Percentiles rank a stretch among this genome's conserved stretches.
Evolutionary conservation across 1,139 yeast genomes (phyloP).

Genomic region (Yamadazyma atmosphaerica): DNA sequence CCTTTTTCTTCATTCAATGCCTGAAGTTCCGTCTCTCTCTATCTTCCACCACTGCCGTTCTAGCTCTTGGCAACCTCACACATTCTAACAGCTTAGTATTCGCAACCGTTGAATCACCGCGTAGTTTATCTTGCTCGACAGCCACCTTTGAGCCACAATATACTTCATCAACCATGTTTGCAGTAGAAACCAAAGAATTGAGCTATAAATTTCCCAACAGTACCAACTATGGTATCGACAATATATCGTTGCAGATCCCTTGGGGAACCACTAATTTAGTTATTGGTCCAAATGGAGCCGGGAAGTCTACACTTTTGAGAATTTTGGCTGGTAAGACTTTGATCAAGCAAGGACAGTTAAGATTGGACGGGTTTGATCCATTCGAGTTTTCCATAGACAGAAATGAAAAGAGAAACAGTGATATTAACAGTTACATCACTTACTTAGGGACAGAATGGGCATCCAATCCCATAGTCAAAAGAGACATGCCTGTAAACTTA

Average conservation of each 20-base stretch:
- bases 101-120: too few relatives aligned
- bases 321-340: conserved; percentile 90
- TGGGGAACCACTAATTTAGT: conserved; percentile 76
- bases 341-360: conserved; percentile 66
- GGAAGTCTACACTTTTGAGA: conserved; percentile 83
- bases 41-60: too few relatives aligned
- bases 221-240: conserved; percentile 66
- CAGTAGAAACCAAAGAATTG: conserved; percentile 65
- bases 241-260: conserved; percentile 59
- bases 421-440: conserved; percentile 52
- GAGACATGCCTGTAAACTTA: conserved; percentile 85
- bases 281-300: conserved; percentile 97
- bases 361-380: conserved; percentile 83
- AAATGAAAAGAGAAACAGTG: conserved; percentile 40
- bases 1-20: too few relatives aligned
- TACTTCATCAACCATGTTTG: conserved; percentile 29
- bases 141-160: too few relatives aligned
- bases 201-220: conserved; percentile 68
- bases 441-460: conserved; percentile 99
- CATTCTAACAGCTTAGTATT: too few relatives aligned
- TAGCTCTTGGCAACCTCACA: too few relatives aligned
- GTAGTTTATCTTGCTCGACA: too few relatives aligned
- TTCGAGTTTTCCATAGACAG: conserved; percentile 62
- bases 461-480: conserved; percentile 79
- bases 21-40: too few relatives aligned